Evolutionary conservation across 345 rosid species (phyloP).

Genomic region (Hypericum androsaemum): DNA sequence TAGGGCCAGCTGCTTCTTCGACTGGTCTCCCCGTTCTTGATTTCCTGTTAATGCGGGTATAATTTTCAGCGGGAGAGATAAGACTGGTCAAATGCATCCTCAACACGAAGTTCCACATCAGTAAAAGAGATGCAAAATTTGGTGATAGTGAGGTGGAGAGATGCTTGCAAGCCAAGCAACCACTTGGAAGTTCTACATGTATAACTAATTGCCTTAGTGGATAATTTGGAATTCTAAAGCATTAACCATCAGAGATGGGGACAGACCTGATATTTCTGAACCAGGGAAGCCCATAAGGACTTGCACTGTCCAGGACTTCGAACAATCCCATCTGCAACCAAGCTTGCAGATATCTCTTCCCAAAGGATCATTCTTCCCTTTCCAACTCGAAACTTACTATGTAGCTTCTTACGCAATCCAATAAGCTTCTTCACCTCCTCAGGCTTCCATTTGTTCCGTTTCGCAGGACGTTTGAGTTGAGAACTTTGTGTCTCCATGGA

Average conservation of each 20-base stretch:
- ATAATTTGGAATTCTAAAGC: no score
- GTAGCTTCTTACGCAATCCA: constrained; percentile 54
- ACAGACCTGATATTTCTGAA: constrained; percentile 76
- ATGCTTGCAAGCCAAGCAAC: no score
- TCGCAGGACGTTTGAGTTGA: constrained; percentile 30
- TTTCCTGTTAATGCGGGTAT: constrained; percentile 37
- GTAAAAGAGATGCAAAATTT: background rate
- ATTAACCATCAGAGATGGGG: constrained; percentile 1
- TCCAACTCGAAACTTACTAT: constrained; percentile 57
- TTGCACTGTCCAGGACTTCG: constrained; percentile 87
- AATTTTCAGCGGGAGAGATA: background rate
- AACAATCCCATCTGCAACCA: constrained; percentile 47
- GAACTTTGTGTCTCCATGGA: constrained; percentile 26
- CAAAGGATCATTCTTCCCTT: constrained; percentile 93
- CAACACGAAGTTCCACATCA: background rate
- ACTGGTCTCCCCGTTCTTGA: constrained; percentile 34
- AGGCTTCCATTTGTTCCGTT: constrained; percentile 77
- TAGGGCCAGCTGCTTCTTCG: constrained; percentile 48
- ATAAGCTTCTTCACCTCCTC: constrained; percentile 77
- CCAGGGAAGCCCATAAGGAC: constrained; percentile 78
- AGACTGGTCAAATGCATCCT: no score
- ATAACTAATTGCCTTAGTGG: no score
- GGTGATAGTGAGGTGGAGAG: no score
- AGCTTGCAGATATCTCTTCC: constrained; percentile 69
- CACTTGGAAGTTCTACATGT: no score